These are phyloP conservation scores for Alopecurus myosuroides DNA, from an alignment of 176 grass and related monocot species.

Conservation along the genomic window DNA sequence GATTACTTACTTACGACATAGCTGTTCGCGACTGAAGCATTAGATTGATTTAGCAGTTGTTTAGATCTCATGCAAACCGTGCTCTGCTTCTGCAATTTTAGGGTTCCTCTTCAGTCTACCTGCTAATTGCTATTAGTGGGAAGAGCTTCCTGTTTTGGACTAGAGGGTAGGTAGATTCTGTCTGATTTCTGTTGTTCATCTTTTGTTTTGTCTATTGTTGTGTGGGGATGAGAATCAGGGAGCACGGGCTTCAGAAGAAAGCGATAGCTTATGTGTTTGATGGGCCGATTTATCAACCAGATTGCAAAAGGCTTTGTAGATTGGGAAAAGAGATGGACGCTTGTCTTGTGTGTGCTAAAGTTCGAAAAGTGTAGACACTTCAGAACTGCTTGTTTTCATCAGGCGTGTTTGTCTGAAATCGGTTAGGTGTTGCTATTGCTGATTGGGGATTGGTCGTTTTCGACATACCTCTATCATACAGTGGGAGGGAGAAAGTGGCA, in stretches of 20 bases:
- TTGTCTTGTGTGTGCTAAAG: background rate
- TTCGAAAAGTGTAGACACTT: background rate
- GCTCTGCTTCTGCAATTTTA: background rate
- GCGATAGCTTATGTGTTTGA: background rate
- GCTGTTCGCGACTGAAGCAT: background rate
- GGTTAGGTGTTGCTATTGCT: background rate
- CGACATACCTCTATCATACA: background rate
- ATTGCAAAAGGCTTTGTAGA: background rate
- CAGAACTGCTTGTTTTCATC: background rate
- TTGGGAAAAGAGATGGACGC: background rate
- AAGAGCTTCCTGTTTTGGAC: slow-evolving; percentile 2
- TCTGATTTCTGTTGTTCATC: background rate
- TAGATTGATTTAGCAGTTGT: slow-evolving; percentile 1
- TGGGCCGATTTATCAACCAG: background rate
- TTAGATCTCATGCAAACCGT: background rate
- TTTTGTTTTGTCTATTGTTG: background rate
- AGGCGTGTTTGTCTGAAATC: background rate
- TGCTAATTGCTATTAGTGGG: slow-evolving; percentile 20
- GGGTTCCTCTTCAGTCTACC: slow-evolving; percentile 22
- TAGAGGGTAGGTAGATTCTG: background rate
- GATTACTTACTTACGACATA: slow-evolving; percentile 6
- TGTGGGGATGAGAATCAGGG: background rate
- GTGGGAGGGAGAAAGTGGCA: background rate
- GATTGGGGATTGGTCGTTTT: slow-evolving; percentile 1
- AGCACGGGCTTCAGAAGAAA: background rate